A percentile compares a stretch with the other conserved stretches of the same genome.
Evolutionary conservation across 2,329 filamentous ascomycete genomes (phyloP).

Genomic region (Diaporthe sp.): DNA sequence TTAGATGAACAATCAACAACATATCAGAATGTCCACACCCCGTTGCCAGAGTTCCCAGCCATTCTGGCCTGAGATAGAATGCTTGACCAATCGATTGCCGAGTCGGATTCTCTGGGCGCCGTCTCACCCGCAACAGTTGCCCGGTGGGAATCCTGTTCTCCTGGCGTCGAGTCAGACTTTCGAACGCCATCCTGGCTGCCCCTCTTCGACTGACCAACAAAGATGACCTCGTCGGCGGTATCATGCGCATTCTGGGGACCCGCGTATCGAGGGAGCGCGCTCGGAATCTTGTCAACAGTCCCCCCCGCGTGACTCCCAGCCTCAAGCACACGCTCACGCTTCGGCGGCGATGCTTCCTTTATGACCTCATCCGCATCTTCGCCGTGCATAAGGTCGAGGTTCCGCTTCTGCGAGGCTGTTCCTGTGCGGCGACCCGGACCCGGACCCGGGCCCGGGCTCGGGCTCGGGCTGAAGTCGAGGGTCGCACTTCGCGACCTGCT

Average conservation of each 20-base stretch:
- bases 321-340: constrained; percentile 1
- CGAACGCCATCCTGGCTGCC: not conserved
- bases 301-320: too few species aligned
- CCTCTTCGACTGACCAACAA: not conserved
- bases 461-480: constrained; percentile 18
- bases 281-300: not conserved
- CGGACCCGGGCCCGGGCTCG: constrained; percentile 4
- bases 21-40: not conserved
- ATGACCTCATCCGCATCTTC: not conserved
- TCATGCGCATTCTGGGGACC: not conserved
- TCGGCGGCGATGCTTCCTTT: constrained; percentile 8
- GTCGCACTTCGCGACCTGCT: not conserved
- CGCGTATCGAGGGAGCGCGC: not conserved
- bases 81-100: too few species aligned
- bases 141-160: not conserved
- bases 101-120: not conserved
- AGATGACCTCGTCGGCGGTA: not conserved
- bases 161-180: not conserved
- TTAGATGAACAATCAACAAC: not conserved
- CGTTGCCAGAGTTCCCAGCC: not conserved
- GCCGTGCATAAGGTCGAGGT: constrained; percentile 16
- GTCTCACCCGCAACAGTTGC: too few species aligned
- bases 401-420: not conserved
- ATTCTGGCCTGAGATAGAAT: not conserved
- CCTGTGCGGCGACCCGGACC: not conserved